Base-by-base conservation (phyloP, 23 red algal genomes). In the Gracilariopsis chorda region DNA sequence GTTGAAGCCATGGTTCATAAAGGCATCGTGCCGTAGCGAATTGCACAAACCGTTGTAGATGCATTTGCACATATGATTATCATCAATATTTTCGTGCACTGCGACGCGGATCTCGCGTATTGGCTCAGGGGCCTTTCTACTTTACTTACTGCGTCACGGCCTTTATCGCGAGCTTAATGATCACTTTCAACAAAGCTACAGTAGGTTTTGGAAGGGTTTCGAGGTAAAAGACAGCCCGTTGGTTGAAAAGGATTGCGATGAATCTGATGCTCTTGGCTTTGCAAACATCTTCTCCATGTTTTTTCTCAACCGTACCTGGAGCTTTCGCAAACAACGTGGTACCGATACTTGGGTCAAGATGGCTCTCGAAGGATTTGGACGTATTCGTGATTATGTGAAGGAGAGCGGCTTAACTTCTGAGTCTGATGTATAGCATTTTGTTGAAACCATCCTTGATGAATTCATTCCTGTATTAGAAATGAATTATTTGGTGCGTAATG, bases 111-210 rank as follows among this genome's bases (percentile, higher is more conserved):
- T 96, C 9, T 27, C 29, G 36, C 65, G 67, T 17, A 44, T 16
- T 56, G 73, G 37, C 12, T 23, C 25, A 17, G 73, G 55, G 19
- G 24, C 24, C 0, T 94, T 94, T 73, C 34, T 88, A 29, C 63
- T 98, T 41, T 84, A 88, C 7, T 61, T 98, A 52, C 78, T 98
- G 32, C 92, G 95, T 52, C 96, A 98, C 82, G 96, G 96, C 19
- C 61, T 94, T 44, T 98, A 98, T 81, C 64, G 96, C 6, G 83
- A 95, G 74, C 73, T 98, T 58, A 29, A 62, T 30, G 80, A 92
- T 46, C 30, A 48, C 60, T 84, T 94, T 33, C 87, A 92, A 55
- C 68, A 88, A 19, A 47, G 45, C 7, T 94, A 95, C 48, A 88
- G 90, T 51, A 59, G 64, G 19, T 74, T 98, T 36, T 98, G 92